A percentile compares a stretch with the other conserved stretches of the same genome.
phyloP scores from a whole-genome alignment of 495 filamentous ascomycete species.

The Oleoguttula mirabilis region DNA sequence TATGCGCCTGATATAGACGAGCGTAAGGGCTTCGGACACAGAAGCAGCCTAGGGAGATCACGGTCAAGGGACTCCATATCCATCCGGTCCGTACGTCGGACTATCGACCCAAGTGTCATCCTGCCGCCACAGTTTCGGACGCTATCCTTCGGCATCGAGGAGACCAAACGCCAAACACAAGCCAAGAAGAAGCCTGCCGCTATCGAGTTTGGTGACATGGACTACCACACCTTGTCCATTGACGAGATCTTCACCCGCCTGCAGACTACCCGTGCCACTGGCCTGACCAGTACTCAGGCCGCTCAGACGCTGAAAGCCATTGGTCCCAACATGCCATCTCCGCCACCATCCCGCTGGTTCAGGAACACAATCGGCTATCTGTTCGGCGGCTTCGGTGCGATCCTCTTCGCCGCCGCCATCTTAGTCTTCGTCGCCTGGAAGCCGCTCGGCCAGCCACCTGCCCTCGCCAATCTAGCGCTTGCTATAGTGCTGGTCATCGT shows the following conservation, averaged over 20 bases:
- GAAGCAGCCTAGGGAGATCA: background rate
- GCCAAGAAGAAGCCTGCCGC: constrained; percentile 34
- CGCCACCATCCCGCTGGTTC: constrained; percentile 44
- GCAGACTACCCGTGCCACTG: constrained; percentile 36
- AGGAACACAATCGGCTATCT: constrained; percentile 52
- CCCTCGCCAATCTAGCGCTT: constrained; percentile 51
- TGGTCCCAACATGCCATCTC: constrained; percentile 50
- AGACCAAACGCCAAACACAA: constrained; percentile 32
- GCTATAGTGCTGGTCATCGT: constrained; percentile 54
- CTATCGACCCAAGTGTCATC: constrained; percentile 7
- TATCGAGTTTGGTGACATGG: constrained; percentile 32
- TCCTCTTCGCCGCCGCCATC: constrained; percentile 49
- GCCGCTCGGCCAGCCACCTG: constrained; percentile 54
- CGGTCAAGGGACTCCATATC: constrained; percentile 9
- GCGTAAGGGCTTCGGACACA: too few species aligned
- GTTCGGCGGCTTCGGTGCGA: constrained; percentile 57
- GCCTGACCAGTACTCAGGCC: constrained; percentile 40
- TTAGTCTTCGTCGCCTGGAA: constrained; percentile 60
- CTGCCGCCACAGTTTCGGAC: constrained; percentile 14
- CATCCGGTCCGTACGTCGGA: constrained; percentile 1
- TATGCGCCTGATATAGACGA: too few species aligned
- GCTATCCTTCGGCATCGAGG: constrained; percentile 41
- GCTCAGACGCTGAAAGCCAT: constrained; percentile 40
- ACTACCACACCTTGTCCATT: constrained; percentile 45
- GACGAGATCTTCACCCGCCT: constrained; percentile 45